These are phyloP conservation scores for Colletotrichum kahawae DNA, from an alignment of 2,329 filamentous ascomycete species.

Conservation along the genomic window DNA sequence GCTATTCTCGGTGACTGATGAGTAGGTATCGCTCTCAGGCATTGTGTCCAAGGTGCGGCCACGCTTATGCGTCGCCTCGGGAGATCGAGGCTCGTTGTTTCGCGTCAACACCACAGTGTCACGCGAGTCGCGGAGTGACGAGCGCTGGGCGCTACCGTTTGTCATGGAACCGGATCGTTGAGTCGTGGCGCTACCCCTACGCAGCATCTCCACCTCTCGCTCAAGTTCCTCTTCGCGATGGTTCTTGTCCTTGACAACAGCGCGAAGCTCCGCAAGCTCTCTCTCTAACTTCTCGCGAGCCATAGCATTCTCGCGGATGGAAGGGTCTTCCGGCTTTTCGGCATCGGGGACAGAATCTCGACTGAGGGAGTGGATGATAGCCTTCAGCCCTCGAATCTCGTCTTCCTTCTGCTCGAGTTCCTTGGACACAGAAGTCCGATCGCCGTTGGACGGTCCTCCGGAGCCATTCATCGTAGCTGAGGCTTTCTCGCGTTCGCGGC, in stretches of 20 bases:
- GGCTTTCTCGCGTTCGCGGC: constrained; percentile 85
- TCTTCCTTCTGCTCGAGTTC: constrained; percentile 95
- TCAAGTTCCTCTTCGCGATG: constrained; percentile 84
- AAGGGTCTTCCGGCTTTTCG: constrained; percentile 14
- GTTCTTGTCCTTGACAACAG: constrained; percentile 73
- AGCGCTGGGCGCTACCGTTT: constrained; percentile 54
- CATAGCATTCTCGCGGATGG: constrained; percentile 53
- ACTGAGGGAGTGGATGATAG: constrained; percentile 95
- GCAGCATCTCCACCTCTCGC: constrained; percentile 75
- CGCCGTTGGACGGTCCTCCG: constrained; percentile 32
- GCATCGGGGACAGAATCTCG: constrained; percentile 67
- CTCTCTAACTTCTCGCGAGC: constrained; percentile 75
- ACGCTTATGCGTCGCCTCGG: constrained; percentile 55
- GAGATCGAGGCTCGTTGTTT: constrained; percentile 49
- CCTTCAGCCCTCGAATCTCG: constrained; percentile 94
- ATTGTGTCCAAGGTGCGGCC: constrained; percentile 68
- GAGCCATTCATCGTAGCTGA: constrained; percentile 62
- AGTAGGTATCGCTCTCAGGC: constrained; percentile 73
- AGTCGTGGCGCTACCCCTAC: constrained; percentile 41
- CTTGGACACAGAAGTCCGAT: constrained; percentile 61
- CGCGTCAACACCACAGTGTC: constrained; percentile 67
- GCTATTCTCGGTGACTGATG: constrained; percentile 73
- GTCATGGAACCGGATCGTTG: constrained; percentile 29
- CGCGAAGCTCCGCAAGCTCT: constrained; percentile 80
- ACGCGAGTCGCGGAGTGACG: constrained; percentile 69